Percentiles rank a stretch among this genome's conserved stretches.
phyloP scores from a whole-genome alignment of 306 rosid genomes.

The Fragaria iinumae region DNA sequence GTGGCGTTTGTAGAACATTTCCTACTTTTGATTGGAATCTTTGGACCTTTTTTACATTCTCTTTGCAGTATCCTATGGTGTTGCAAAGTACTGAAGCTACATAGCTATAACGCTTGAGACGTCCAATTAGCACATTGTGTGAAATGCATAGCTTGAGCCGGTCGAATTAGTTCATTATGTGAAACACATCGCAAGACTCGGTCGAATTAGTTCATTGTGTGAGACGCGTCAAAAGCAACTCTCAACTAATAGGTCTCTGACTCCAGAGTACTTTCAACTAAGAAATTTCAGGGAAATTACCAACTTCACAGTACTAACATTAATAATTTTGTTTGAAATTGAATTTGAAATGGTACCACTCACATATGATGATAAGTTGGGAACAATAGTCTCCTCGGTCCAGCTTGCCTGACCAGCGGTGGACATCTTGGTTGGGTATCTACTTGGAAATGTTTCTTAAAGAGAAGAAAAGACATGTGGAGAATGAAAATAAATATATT shows the following conservation, averaged over 20 bases:
- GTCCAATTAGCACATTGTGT: not conserved
- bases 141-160: not conserved
- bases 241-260: not conserved
- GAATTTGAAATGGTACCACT: not conserved
- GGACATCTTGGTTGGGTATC: not conserved
- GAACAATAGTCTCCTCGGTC: not conserved
- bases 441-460: constrained; percentile 2
- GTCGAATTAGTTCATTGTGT: not conserved
- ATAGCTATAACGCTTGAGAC: not conserved
- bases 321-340: not conserved
- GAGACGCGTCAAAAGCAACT: not conserved
- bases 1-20: not conserved
- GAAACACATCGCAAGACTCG: no score
- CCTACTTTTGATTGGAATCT: not conserved
- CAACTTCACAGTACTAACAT: not conserved
- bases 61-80: not conserved
- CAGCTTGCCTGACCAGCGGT: not conserved
- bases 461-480: not conserved
- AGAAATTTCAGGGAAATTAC: not conserved
- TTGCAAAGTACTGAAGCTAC: not conserved
- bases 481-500: not conserved
- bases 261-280: not conserved
- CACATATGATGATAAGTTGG: not conserved
- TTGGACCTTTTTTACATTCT: not conserved
- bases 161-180: not conserved